Percentiles rank a stretch among this genome's conserved stretches.
Evolutionary conservation across 805 yeast genomes (phyloP).

Genomic region (Barnettozyma botsteinii): DNA sequence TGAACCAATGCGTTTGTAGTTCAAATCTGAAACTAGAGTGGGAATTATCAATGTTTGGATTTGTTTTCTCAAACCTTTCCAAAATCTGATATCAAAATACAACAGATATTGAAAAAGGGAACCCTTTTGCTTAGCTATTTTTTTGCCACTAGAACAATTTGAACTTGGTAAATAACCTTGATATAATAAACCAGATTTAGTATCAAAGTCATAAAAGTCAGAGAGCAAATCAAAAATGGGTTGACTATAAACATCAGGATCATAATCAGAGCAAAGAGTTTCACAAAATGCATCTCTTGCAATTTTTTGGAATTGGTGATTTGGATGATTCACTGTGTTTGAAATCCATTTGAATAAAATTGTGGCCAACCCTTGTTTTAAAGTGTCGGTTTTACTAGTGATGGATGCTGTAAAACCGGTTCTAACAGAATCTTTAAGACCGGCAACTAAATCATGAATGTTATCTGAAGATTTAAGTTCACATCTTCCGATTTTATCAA

Average conservation of each 20-base stretch:
- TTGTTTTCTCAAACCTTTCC: slow-evolving; percentile 44
- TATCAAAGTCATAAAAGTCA: background rate
- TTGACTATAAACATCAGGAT: slow-evolving; percentile 10
- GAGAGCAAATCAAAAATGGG: slow-evolving; percentile 22
- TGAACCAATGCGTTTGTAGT: slow-evolving; percentile 43
- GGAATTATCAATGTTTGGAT: slow-evolving; percentile 49
- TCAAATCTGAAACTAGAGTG: slow-evolving; percentile 44
- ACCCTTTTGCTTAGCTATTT: too few species aligned
- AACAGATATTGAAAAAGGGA: slow-evolving; percentile 44
- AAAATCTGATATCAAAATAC: slow-evolving; percentile 52
- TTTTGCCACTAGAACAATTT: background rate
- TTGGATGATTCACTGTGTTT: slow-evolving; percentile 34
- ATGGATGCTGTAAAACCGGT: slow-evolving; percentile 55
- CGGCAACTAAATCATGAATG: slow-evolving; percentile 24
- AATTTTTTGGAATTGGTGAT: slow-evolving; percentile 31
- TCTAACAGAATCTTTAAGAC: slow-evolving; percentile 35
- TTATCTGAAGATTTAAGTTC: slow-evolving; percentile 34
- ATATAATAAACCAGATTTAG: slow-evolving; percentile 17
- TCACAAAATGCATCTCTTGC: slow-evolving; percentile 40
- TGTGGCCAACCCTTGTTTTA: slow-evolving; percentile 42
- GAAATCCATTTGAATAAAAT: slow-evolving; percentile 47
- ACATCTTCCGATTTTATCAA: slow-evolving; percentile 48
- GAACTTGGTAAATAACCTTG: slow-evolving; percentile 12
- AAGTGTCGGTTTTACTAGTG: slow-evolving; percentile 43
- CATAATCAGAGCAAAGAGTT: slow-evolving; percentile 31